Evolutionary conservation across 2,329 filamentous ascomycete species (phyloP).

Genomic region (Fusarium longipes): DNA sequence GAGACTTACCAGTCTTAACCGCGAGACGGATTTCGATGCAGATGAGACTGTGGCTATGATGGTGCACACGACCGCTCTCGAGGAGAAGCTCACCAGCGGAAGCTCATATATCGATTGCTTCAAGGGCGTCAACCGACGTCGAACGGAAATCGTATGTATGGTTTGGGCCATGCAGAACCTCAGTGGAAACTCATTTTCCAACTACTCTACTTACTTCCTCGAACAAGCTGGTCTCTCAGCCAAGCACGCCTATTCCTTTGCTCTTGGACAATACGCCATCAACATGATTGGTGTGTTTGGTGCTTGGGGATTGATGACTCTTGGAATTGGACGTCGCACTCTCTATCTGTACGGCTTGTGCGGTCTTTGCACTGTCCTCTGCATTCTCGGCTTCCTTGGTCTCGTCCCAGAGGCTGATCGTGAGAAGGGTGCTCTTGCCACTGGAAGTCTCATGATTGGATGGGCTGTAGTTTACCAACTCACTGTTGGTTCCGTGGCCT

Average conservation of each 20-base stretch:
- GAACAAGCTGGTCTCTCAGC: slow-evolving; percentile 66
- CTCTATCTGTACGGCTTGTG: slow-evolving; percentile 82
- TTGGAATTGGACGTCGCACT: slow-evolving; percentile 78
- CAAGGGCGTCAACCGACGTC: slow-evolving; percentile 78
- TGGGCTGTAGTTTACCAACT: slow-evolving; percentile 88
- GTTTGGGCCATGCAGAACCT: slow-evolving; percentile 73
- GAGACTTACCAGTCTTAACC: slow-evolving; percentile 70
- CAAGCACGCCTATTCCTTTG: slow-evolving; percentile 65
- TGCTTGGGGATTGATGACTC: slow-evolving; percentile 82
- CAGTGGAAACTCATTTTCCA: slow-evolving; percentile 72
- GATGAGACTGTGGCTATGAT: slow-evolving; percentile 93
- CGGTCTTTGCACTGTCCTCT: slow-evolving; percentile 79
- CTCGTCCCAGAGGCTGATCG: slow-evolving; percentile 72
- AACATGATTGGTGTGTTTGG: slow-evolving; percentile 86
- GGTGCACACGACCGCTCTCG: slow-evolving; percentile 86
- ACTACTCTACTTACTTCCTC: slow-evolving; percentile 73
- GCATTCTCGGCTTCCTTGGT: slow-evolving; percentile 86
- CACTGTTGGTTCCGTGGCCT: slow-evolving; percentile 88
- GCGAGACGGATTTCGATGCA: slow-evolving; percentile 78
- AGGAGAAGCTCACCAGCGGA: slow-evolving; percentile 78
- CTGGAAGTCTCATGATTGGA: slow-evolving; percentile 82
- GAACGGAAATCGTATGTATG: slow-evolving; percentile 77
- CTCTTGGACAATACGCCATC: slow-evolving; percentile 72
- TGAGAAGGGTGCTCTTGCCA: slow-evolving; percentile 75
- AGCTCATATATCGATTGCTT: slow-evolving; percentile 86